Evolutionary conservation across 345 rosid genomes (phyloP).

Genomic region (Salix suchowensis): DNA sequence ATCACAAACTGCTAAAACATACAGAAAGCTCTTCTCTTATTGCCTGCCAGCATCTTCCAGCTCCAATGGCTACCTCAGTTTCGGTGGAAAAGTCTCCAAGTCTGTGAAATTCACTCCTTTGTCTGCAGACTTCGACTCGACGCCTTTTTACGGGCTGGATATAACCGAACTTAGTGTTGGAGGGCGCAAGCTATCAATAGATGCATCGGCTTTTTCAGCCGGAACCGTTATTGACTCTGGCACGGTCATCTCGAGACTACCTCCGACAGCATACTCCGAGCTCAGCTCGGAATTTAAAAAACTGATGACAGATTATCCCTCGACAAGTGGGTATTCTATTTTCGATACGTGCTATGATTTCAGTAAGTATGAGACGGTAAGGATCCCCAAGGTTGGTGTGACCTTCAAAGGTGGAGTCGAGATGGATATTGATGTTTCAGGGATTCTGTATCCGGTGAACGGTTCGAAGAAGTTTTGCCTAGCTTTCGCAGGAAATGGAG

Average conservation of each 20-base stretch:
- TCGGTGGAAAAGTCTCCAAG: slow-evolving; percentile 3
- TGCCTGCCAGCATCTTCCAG: slow-evolving; percentile 29
- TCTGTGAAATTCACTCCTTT: slow-evolving; percentile 22
- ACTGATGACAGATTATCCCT: slow-evolving; percentile 17
- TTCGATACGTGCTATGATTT: slow-evolving; percentile 34
- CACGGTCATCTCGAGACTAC: slow-evolving; percentile 27
- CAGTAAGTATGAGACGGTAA: not conserved
- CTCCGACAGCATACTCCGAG: slow-evolving; percentile 20
- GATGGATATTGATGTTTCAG: slow-evolving; percentile 12
- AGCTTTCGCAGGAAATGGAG: slow-evolving; percentile 9
- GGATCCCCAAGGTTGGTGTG: slow-evolving; percentile 14
- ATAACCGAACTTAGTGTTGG: slow-evolving; percentile 18
- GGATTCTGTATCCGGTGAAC: not conserved
- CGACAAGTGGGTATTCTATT: not conserved
- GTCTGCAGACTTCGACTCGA: not conserved
- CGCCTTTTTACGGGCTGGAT: slow-evolving; percentile 23
- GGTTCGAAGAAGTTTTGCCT: slow-evolving; percentile 7
- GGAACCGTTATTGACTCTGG: slow-evolving; percentile 32
- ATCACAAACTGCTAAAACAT: slow-evolving; percentile 20
- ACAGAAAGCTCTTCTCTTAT: slow-evolving; percentile 23
- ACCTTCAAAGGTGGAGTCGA: slow-evolving; percentile 6
- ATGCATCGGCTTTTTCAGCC: not conserved
- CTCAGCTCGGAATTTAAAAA: slow-evolving; percentile 10
- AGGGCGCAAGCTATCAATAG: slow-evolving; percentile 12
- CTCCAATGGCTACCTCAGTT: slow-evolving; percentile 23